Base-by-base conservation (phyloP, 768 basidiomycete species). In the Mycena crocata region DNA sequence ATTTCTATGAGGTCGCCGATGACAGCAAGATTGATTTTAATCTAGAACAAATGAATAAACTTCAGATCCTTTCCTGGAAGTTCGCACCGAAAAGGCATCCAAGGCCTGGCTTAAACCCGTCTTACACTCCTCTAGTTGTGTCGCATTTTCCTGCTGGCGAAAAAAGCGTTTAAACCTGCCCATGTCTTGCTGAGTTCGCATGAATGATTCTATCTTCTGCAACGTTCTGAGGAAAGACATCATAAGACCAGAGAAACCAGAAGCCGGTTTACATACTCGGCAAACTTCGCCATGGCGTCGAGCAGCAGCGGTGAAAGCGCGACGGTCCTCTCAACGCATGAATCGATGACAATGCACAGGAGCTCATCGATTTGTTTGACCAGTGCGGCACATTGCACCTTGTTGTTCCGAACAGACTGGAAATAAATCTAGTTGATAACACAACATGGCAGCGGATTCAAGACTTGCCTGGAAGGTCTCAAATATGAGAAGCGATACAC, bases 141-240 rank as follows among this genome's bases (percentile, higher is more conserved):
- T 39, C 30, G 12, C 28, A 23, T 31, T 40, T 23, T 50, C 58
- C 46, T 60, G 45, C 23, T 48, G 45, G 5, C 24, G 35, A 13
- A 61, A 49, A 21, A 61, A 61, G 7, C 24, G 39, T 23, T 40
- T 51, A 5, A 61, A 3, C 7, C 35, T 31, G n/a, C 49, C 49
- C 59, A 31, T 50, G 9, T 51, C 49, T 24, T 61, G 48, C 28
- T 59, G 46, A 3, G 19, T n/a, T 7, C 46, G 46, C 35, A 59
- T 48, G 35, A 42, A 59, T 24, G 58, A 17, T 35, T 45, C 32
- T 17, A 59, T 59, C 28, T 59, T 59, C 24, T 58, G 57, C 32
- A 58, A n/a, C 15, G 57, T 58, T 42, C 55, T 57, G 28, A 57
- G 39, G 7, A 21, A 26, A 17, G 32, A 17, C 24, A 24, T n/a